A percentile compares a stretch with the other conserved stretches of the same genome.
Conservation (phyloP, 2,329 filamentous ascomycete genomes). For the Macrophomina pseudophaseolina region DNA sequence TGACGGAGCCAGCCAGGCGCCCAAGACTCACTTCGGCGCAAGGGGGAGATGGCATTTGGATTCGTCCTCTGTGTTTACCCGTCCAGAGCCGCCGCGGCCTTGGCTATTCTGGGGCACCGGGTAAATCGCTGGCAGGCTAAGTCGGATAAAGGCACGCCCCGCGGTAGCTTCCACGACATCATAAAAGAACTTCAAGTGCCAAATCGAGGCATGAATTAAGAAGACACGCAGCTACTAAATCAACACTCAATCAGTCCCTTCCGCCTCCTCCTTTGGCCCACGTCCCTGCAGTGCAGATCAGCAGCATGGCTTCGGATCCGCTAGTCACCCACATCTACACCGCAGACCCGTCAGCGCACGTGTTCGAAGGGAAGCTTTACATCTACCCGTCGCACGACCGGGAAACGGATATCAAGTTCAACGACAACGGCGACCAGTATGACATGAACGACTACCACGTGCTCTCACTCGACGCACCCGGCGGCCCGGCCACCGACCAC, state of each 20-base stretch:
- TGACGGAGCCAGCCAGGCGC: too few relatives aligned
- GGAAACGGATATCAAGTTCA: slow-evolving; percentile 74
- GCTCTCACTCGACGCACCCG: slow-evolving; percentile 65
- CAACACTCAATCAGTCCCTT: background rate
- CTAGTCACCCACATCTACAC: slow-evolving; percentile 79
- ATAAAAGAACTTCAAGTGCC: background rate
- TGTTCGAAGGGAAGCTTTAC: slow-evolving; percentile 76
- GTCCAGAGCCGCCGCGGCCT: background rate
- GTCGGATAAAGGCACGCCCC: slow-evolving; percentile 11
- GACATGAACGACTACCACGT: slow-evolving; percentile 87
- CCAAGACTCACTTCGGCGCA: too few relatives aligned
- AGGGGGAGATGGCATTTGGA: too few relatives aligned
- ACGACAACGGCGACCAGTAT: slow-evolving; percentile 86
- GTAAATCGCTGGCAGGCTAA: slow-evolving; percentile 7
- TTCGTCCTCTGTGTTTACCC: slow-evolving; percentile 38
- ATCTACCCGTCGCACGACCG: slow-evolving; percentile 83
- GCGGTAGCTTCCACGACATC: background rate
- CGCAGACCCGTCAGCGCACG: slow-evolving; percentile 79
- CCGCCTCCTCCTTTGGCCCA: too few relatives aligned
- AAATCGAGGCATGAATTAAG: background rate
- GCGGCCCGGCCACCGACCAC: slow-evolving; percentile 70
- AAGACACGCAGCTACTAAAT: background rate
- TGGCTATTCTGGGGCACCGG: background rate
- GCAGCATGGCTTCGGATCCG: slow-evolving; percentile 47
- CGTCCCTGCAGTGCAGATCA: background rate